Conservation (phyloP, 805 yeast genomes). For the Candida vaughaniae region DNA sequence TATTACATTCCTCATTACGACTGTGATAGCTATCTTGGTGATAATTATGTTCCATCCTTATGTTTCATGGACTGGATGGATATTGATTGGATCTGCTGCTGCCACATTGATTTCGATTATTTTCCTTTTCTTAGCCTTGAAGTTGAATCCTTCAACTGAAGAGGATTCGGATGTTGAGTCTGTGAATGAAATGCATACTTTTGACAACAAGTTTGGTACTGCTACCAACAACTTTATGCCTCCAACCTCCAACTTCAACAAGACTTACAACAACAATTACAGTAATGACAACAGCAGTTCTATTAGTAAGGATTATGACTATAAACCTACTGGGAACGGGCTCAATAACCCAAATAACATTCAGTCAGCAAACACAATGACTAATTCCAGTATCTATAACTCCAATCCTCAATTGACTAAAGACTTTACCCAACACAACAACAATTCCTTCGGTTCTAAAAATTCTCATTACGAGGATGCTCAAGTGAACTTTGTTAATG, state of each 20-base stretch:
- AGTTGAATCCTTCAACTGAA: constrained; percentile 22
- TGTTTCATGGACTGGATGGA: constrained; percentile 71
- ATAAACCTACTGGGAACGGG: constrained; percentile 11
- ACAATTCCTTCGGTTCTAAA: constrained; percentile 13
- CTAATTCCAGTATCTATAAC: constrained; percentile 28
- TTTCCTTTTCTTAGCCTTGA: constrained; percentile 37
- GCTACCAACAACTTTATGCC: constrained; percentile 16
- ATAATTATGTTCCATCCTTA: constrained; percentile 64
- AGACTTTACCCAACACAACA: constrained; percentile 29
- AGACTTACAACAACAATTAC: constrained; percentile 3
- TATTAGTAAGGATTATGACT: constrained; percentile 25
- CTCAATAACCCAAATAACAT: constrained; percentile 2
- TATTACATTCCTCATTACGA: constrained; percentile 53
- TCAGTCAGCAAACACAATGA: constrained; percentile 6
- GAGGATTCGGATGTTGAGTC: constrained; percentile 13
- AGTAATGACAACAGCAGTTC: constrained; percentile 19
- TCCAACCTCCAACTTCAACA: constrained; percentile 10
- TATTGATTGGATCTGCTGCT: constrained; percentile 65
- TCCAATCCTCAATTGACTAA: constrained; percentile 31
- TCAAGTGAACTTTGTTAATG: constrained; percentile 26
- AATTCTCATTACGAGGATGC: constrained; percentile 18
- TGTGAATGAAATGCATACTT: constrained; percentile 14
- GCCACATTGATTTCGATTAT: constrained; percentile 53
- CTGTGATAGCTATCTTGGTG: constrained; percentile 53
- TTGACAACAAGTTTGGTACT: constrained; percentile 22